Percentiles rank a stretch among this genome's conserved stretches.
Conservation (phyloP, 176 grass and related monocot genomes). For the Oryza rufipogon region DNA sequence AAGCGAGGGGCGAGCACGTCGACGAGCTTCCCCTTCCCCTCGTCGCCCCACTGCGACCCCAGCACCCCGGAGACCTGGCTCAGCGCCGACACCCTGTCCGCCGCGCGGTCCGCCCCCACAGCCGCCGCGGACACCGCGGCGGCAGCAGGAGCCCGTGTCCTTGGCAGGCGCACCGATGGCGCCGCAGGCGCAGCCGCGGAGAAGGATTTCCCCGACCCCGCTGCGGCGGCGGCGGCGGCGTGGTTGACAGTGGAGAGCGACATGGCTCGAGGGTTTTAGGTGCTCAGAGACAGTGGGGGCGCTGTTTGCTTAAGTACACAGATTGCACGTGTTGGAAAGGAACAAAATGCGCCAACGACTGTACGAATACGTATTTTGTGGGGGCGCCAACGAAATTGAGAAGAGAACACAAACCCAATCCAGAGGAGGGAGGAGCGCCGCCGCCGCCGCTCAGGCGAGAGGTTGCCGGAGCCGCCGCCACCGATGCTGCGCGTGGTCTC, state of each 20-base stretch:
- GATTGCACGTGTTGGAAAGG: neutral
- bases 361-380: neutral
- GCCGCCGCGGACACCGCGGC: constrained; percentile 42
- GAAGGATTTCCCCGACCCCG: constrained; percentile 27
- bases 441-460: neutral
- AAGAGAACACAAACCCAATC: constrained; percentile 20
- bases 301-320: neutral
- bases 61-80: constrained; percentile 78
- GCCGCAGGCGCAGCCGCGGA: constrained; percentile 17
- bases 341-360: neutral
- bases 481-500: constrained; percentile 46
- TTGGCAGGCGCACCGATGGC: constrained; percentile 22
- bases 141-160: neutral
- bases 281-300: neutral
- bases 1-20: constrained; percentile 73
- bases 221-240: constrained; percentile 35
- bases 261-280: constrained; percentile 34
- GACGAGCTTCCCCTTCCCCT: constrained; percentile 87
- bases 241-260: constrained; percentile 44
- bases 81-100: constrained; percentile 56
- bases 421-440: neutral
- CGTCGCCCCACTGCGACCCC: constrained; percentile 89
- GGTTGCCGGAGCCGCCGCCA: neutral
- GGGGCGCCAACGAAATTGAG: too few relatives aligned
- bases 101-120: constrained; percentile 45